Evolutionary conservation across 495 filamentous ascomycete species (phyloP).

Genomic region (Amorphotheca resinae): DNA sequence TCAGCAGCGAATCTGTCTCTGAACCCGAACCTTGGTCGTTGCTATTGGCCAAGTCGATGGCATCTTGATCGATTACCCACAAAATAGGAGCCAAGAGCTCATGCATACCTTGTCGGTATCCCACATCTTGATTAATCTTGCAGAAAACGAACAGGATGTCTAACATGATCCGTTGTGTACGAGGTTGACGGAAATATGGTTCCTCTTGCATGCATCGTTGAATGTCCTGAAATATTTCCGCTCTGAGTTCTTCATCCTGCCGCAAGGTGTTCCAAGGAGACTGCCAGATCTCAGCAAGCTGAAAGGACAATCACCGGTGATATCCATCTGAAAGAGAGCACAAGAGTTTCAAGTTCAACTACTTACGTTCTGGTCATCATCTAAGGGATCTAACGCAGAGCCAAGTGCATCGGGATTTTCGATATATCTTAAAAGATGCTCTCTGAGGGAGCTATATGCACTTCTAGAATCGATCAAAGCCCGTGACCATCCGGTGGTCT

Average conservation of each 20-base stretch:
- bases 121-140: conserved; percentile 77
- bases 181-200: conserved; percentile 69
- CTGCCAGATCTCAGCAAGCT: conserved; percentile 29
- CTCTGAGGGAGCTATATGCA: conserved; percentile 57
- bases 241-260: conserved; percentile 68
- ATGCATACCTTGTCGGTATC: conserved; percentile 97
- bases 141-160: conserved; percentile 90
- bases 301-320: neutral
- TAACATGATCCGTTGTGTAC: conserved; percentile 68
- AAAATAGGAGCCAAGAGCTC: conserved; percentile 85
- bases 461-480: conserved; percentile 55
- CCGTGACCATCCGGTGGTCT: conserved; percentile 54
- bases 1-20: conserved; percentile 30
- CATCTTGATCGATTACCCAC: conserved; percentile 77
- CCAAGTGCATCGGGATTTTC: conserved; percentile 69
- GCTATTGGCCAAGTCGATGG: conserved; percentile 26
- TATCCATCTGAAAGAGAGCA: neutral
- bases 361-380: conserved; percentile 71
- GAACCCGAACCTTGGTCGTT: conserved; percentile 8
- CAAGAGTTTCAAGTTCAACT: too few species aligned
- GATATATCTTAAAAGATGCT: conserved; percentile 65
- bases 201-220: conserved; percentile 89
- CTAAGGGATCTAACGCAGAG: conserved; percentile 69
- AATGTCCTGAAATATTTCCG: conserved; percentile 93
- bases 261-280: conserved; percentile 83